Conservation (phyloP, 164 flowering plant species). For the Buxus sempervirens region DNA sequence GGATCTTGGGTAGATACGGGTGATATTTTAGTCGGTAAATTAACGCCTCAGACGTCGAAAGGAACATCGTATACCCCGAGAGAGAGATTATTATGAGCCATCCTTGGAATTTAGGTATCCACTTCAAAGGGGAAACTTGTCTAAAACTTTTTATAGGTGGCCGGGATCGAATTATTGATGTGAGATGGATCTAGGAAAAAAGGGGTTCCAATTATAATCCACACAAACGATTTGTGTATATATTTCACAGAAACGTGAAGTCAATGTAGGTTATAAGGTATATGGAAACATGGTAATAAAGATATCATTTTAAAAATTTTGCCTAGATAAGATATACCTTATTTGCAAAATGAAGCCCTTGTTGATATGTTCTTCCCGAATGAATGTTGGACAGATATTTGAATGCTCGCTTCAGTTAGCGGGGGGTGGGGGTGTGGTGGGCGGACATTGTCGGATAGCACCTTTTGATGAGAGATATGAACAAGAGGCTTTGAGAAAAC, state of each 20-base stretch:
- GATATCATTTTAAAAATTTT: constrained; percentile 17
- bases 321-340: constrained; percentile 19
- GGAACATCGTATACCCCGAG: no score
- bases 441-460: background rate
- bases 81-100: no score
- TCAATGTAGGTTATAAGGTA: constrained; percentile 15
- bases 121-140: background rate
- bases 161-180: background rate
- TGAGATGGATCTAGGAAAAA: background rate
- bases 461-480: constrained; percentile 7
- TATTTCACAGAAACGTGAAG: background rate
- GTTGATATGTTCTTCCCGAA: constrained; percentile 13
- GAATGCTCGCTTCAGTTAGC: no score
- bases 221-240: background rate
- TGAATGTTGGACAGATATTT: constrained; percentile 7
- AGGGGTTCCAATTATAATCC: background rate
- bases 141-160: background rate
- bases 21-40: no score
- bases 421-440: no score
- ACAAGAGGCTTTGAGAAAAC: constrained; percentile 9
- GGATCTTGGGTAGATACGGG: no score
- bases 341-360: constrained; percentile 13
- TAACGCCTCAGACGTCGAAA: no score
- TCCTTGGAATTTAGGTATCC: background rate
- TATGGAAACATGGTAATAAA: constrained; percentile 15